Evolutionary conservation across 345 rosid genomes (phyloP).

Genomic region (Acer negundo): DNA sequence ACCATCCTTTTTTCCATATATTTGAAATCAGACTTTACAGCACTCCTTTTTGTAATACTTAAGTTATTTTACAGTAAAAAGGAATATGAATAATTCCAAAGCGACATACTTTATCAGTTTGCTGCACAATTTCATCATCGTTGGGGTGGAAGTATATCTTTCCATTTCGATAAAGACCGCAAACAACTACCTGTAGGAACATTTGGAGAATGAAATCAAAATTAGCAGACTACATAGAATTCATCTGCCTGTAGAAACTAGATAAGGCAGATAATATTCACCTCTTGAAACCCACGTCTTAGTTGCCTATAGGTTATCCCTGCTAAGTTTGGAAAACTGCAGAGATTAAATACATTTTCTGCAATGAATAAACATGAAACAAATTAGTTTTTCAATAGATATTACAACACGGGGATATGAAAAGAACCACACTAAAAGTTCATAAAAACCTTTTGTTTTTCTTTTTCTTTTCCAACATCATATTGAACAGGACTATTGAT

Average conservation of each 20-base stretch:
- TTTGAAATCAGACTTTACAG: neutral
- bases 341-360: slow-evolving; percentile 92
- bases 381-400: slow-evolving; percentile 30
- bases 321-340: slow-evolving; percentile 72
- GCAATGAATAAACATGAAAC: slow-evolving; percentile 41
- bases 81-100: slow-evolving; percentile 13
- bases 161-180: slow-evolving; percentile 80
- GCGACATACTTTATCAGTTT: slow-evolving; percentile 68
- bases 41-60: neutral
- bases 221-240: slow-evolving; percentile 13
- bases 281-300: slow-evolving; percentile 80
- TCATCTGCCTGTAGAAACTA: slow-evolving; percentile 13
- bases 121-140: slow-evolving; percentile 71
- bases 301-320: slow-evolving; percentile 69
- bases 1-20: neutral
- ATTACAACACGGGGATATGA: slow-evolving; percentile 9
- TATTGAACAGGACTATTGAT: neutral
- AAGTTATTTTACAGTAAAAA: neutral
- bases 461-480: neutral
- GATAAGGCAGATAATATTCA: slow-evolving; percentile 24
- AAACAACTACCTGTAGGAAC: slow-evolving; percentile 77
- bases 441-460: too few species aligned
- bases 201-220: slow-evolving; percentile 11
- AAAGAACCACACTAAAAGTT: neutral
- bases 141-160: slow-evolving; percentile 80